phyloP scores from a whole-genome alignment of 1,139 yeast genomes.

The Arxiozyma telluris region DNA sequence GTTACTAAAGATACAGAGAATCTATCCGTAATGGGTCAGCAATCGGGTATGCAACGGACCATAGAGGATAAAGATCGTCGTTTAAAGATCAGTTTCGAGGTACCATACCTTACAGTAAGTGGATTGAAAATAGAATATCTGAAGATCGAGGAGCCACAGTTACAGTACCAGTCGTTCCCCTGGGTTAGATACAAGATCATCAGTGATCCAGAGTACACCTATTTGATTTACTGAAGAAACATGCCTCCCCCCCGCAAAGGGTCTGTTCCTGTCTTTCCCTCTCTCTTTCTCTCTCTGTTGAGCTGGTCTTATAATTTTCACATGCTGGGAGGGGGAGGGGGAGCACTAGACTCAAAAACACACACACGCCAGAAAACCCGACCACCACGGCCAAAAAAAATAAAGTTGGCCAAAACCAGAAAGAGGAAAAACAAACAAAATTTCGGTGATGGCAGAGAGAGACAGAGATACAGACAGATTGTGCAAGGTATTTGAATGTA shows the following conservation, averaged over 20 bases:
- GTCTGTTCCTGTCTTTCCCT: neutral
- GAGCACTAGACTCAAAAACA: no score
- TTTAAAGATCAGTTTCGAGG: conserved; percentile 51
- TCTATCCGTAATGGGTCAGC: neutral
- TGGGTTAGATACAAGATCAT: conserved; percentile 70
- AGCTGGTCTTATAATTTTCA: neutral
- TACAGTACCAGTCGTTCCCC: conserved; percentile 68
- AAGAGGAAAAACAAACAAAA: no score
- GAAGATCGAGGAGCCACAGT: conserved; percentile 57
- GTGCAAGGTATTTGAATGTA: no score
- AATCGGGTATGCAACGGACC: neutral
- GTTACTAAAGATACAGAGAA: neutral
- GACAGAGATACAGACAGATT: no score
- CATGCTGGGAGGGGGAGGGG: no score
- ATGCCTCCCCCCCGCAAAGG: neutral
- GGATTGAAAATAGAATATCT: conserved; percentile 67
- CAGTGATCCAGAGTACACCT: conserved; percentile 38
- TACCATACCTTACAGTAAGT: conserved; percentile 60
- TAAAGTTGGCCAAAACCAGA: no score
- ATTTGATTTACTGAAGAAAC: conserved; percentile 13
- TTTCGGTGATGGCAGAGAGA: no score
- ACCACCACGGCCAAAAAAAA: no score
- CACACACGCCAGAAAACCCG: no score
- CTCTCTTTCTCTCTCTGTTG: neutral
- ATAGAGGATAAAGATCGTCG: conserved; percentile 34